Evolutionary conservation across 441 rosid genomes (phyloP).

Genomic region (Euphorbia schlechtendalii): DNA sequence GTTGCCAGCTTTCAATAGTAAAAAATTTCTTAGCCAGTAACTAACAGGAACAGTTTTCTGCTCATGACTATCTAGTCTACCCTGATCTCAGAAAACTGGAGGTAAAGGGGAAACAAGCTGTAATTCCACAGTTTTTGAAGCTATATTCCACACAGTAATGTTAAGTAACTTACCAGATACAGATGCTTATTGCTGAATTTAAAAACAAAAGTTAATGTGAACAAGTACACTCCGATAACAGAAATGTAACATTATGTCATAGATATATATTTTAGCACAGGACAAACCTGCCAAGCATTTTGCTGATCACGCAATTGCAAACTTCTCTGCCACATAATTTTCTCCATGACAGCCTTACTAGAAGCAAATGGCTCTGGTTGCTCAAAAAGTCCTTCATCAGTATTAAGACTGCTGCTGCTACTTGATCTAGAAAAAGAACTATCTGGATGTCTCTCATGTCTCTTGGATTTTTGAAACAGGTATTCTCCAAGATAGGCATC

Average conservation of each 20-base stretch:
- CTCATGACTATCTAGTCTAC: neutral
- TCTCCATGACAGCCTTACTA: slow-evolving; percentile 43
- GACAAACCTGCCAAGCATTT: slow-evolving; percentile 69
- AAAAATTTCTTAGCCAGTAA: neutral
- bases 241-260: slow-evolving; percentile 2
- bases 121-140: neutral
- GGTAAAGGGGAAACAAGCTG: neutral
- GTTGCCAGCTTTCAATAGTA: too few relatives aligned
- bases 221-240: slow-evolving; percentile 8
- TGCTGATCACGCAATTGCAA: slow-evolving; percentile 62
- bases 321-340: slow-evolving; percentile 48
- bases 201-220: neutral
- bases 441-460: slow-evolving; percentile 30
- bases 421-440: slow-evolving; percentile 54
- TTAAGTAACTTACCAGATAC: neutral
- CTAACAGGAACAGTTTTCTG: neutral
- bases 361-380: slow-evolving; percentile 53
- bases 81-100: neutral
- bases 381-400: slow-evolving; percentile 69
- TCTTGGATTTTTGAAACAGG: slow-evolving; percentile 46
- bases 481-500: slow-evolving; percentile 54
- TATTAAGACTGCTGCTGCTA: slow-evolving; percentile 46
- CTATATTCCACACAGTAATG: neutral
- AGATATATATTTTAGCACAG: slow-evolving; percentile 14
- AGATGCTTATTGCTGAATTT: neutral